Evolutionary conservation across 345 rosid species (phyloP), one percentile per base, ranked within the genome.

Genomic region (Camelina hispida): DNA sequence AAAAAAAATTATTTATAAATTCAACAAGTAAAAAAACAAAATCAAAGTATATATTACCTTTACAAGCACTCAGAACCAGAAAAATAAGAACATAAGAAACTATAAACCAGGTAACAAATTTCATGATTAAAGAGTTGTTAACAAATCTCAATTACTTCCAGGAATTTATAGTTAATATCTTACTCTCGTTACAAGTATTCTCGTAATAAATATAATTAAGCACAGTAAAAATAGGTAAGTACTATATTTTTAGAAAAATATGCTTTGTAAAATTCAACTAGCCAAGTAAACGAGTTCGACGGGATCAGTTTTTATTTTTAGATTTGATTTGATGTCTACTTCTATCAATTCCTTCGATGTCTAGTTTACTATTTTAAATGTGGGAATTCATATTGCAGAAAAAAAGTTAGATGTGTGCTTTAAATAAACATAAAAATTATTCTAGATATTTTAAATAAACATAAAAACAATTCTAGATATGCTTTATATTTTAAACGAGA

Each of bases 101-200:
- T 60, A 50, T 48, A 48, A 40, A 71, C 28, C 75, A 37, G 5
- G 38, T 37, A 35, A 59, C 25, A 59, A 44, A 60, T 71, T 57
- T 71, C 75, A 71, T 71, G 66, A 37, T 3, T 47, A 15, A 46
- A 17, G 47, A 22, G 7, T 54, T 15, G 25, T 18, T 23, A 68
- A 22, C 3, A 23, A 40, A 40, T 54, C 10, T 38, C 37, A 38
- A 2, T n/a, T 20, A 34, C 72, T 38, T 22, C 22, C 22, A 67
- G 34, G 38, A 37, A 9, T 20, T 11, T 68, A 28, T 28, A 4
- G 17, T 34, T 56, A 28, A 28, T 42, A n/a, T 10, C 3, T 68
- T 43, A 9, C 52, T 38, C 62, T 42, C 8, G 1, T 10, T 18
- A 16, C 9, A 55, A 28, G 30, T 40, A 18, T 66, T 20, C 56